A percentile compares a stretch with the other conserved stretches of the same genome.
Conservation (phyloP, 163 green algal genomes). For the Volvox carteri region DNA sequence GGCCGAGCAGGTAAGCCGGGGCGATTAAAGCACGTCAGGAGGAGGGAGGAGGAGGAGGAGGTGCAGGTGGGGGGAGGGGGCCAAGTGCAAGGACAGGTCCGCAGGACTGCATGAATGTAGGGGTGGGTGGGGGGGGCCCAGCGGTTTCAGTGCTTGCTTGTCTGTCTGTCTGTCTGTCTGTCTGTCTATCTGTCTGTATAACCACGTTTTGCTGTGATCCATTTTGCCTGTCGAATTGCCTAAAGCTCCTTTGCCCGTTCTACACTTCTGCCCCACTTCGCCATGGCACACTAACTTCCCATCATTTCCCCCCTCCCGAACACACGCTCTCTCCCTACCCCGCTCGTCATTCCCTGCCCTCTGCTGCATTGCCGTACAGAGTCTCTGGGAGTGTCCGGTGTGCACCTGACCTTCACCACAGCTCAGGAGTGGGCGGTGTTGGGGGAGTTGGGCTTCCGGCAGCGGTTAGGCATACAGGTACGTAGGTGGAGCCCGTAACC, state of each 20-base stretch:
- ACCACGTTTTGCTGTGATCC: not conserved
- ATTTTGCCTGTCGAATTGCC: not conserved
- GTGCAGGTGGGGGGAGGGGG: not conserved
- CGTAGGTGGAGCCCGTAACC: not conserved
- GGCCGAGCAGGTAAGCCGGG: too few species aligned
- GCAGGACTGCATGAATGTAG: too few species aligned
- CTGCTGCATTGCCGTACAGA: slow-evolving; percentile 37
- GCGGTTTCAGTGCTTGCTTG: not conserved
- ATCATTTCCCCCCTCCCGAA: too few species aligned
- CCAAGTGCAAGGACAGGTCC: too few species aligned
- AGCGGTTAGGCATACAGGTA: slow-evolving; percentile 80
- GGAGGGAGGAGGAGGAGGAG: not conserved
- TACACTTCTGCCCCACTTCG: too few species aligned
- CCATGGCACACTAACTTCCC: too few species aligned
- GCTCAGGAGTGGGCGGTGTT: slow-evolving; percentile 78
- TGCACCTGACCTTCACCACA: slow-evolving; percentile 89
- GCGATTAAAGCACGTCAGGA: too few species aligned
- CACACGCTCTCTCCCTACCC: too few species aligned
- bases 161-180: not conserved
- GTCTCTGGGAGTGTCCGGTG: slow-evolving; percentile 73
- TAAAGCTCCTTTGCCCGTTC: too few species aligned
- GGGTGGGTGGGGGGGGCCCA: not conserved
- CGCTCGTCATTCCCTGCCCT: not conserved
- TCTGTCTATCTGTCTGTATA: not conserved
- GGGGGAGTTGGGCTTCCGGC: slow-evolving; percentile 73